Evolutionary conservation across 768 basidiomycete genomes (phyloP).

Genomic region (Mycena alexandri): DNA sequence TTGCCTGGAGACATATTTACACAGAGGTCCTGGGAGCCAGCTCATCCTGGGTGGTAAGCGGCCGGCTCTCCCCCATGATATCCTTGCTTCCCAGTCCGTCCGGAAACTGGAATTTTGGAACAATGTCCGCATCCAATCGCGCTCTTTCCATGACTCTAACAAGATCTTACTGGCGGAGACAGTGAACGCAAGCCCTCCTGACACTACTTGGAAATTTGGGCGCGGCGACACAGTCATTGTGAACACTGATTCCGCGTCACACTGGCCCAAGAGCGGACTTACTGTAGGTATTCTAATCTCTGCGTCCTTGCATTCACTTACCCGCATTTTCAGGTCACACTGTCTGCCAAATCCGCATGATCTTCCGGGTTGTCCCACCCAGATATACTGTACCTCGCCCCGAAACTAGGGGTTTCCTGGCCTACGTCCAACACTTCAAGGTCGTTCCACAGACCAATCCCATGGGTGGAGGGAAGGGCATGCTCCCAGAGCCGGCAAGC

Average conservation of each 20-base stretch:
- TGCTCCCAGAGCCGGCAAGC: constrained; percentile 6
- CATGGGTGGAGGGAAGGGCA: neutral
- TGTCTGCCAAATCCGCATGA: constrained; percentile 29
- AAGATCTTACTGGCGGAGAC: neutral
- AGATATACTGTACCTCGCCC: no score
- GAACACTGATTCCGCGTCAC: neutral
- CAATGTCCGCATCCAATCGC: neutral
- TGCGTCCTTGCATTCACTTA: no score
- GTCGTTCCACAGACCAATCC: constrained; percentile 28
- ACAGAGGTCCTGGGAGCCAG: neutral
- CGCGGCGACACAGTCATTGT: neutral
- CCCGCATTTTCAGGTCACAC: constrained; percentile 24
- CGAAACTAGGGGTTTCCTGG: constrained; percentile 26
- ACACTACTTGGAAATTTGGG: neutral
- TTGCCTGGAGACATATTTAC: neutral
- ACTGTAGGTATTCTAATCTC: no score
- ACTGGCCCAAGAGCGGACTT: neutral
- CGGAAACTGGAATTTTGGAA: neutral
- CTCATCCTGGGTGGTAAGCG: neutral
- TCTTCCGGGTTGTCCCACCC: constrained; percentile 29
- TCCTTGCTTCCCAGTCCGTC: neutral
- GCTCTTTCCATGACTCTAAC: neutral
- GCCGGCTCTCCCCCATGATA: neutral
- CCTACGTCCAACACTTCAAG: constrained; percentile 37
- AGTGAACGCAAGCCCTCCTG: neutral